Evolutionary conservation across 352 stramenopile species (phyloP), one percentile per base, ranked within the genome.

Genomic region (Elongisporangium anandrum): DNA sequence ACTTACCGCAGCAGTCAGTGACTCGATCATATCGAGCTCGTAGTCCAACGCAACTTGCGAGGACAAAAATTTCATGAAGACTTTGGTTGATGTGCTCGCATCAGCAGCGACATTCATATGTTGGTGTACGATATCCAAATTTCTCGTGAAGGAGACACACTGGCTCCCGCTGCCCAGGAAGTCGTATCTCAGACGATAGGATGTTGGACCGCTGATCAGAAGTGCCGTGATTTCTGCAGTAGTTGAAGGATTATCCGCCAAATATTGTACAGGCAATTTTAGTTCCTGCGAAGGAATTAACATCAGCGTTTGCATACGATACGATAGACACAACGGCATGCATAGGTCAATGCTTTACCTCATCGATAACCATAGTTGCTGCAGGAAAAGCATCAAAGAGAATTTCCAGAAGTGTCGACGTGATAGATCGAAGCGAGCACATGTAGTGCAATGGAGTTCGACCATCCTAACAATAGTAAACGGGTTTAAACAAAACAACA

Each of bases 151-250:
- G 13, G 68, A 77, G 6, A 61, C 48, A 39, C 71, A 77, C 7
- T 67, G 60, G 13, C 66, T 63, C 12, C 67, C 68, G 15, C 65
- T 64, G 15, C 68, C 69, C 2, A 85, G 57, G 22, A 92, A 85
- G 26, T 88, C 78, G 59, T 89, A 92, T 52, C 80, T 72, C 26
- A 87, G 70, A 3, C 76, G 82, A 56, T 88, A 92, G 0, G 82
- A 88, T 4, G 79, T 72, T 10, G 78, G 74, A 0, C 79, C 77
- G 29, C 72, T 85, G 48, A 92, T 78, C 2, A 90, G 59, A 5
- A 88, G 57, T 1, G 78, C 63, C 0, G 66, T 83, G 3, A 73
- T 71, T 48, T 88, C 78, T 15, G 79, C 60, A 17, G 71, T 65
- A 10, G 76, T 79, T 6, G 73, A 59, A 6, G 76, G 61, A 26